These are phyloP conservation scores for Coniella vitis DNA, from an alignment of 2,329 filamentous ascomycete species.

Conservation along the genomic window DNA sequence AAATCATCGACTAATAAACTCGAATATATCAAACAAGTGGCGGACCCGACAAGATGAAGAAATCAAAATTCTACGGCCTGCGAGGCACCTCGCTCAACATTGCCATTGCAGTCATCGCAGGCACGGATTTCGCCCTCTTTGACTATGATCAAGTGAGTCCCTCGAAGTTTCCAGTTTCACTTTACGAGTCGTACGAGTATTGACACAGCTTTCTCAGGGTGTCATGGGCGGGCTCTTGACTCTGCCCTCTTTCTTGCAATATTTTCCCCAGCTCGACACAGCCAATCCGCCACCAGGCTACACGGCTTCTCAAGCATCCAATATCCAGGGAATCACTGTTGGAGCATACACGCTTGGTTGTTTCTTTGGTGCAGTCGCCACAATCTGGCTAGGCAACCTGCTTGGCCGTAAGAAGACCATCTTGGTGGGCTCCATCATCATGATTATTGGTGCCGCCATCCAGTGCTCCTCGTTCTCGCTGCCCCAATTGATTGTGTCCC, in stretches of 20 bases:
- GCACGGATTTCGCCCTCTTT: conserved; percentile 17
- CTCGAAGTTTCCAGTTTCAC: background rate
- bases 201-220: background rate
- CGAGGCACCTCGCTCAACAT: conserved; percentile 13
- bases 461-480: conserved; percentile 12
- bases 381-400: conserved; percentile 14
- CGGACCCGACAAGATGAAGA: conserved; percentile 7
- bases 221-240: conserved; percentile 9
- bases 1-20: background rate
- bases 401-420: conserved; percentile 15
- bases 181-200: background rate
- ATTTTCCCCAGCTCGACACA: conserved; percentile 14
- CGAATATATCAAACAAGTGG: background rate
- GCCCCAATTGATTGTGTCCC: conserved; percentile 13
- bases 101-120: conserved; percentile 15
- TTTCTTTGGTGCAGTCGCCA: conserved; percentile 16
- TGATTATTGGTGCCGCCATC: conserved; percentile 15
- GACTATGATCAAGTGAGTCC: conserved; percentile 15
- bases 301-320: conserved; percentile 10
- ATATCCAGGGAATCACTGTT: conserved; percentile 16
- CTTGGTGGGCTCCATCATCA: conserved; percentile 11
- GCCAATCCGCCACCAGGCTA: conserved; percentile 12
- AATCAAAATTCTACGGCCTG: conserved; percentile 13
- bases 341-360: conserved; percentile 16
- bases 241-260: conserved; percentile 10